Evolutionary conservation across 2,329 filamentous ascomycete genomes (phyloP), one percentile per base, ranked within the genome.

Genomic region (Lecanicillium sp.): DNA sequence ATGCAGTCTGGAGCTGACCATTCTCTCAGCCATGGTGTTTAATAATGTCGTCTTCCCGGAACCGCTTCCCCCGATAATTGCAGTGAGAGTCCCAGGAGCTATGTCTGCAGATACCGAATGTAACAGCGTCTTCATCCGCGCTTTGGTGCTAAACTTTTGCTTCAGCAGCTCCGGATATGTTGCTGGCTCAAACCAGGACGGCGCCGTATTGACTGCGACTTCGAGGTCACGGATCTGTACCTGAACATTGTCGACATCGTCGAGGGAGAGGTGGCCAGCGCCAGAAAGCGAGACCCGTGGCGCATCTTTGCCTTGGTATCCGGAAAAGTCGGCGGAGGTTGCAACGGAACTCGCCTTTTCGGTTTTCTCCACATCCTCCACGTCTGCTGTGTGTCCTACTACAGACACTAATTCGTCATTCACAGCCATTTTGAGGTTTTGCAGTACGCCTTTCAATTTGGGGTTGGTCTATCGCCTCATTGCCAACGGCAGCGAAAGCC

Each of bases 51-150:
- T 84, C 61, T 87, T 87, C 1, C 83, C 83, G 2, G 77, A 82
- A 15, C 83, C 83, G 51, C 78, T 82, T 4, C 82, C 81, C 9
- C 83, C 83, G 41, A 88, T 78, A 38, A 88, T 86, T 8, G 83
- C 83, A 1, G 82, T 86, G 29, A 89, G 58, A 3, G 76, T 81
- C 3, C 83, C 81, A 7, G 74, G 70, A 3, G 68, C 66, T 53
- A 87, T 71, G 17, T 75, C 70, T 3, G 80, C 80, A 45, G 72
- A 73, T 33, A 87, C 73, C 20, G 73, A 71, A 37, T 78, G 64
- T 9, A 88, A 61, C 9, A 88, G 73, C 5, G 62, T 57, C 51
- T 76, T 76, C 42, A 59, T 58, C 6, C 50, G 51, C 3, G 62
- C 53, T 2, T 47, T 48, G 4, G 60, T 64, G 45, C 59, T 58